phyloP scores from a whole-genome alignment of 441 rosid species.

The Iberis amara region DNA sequence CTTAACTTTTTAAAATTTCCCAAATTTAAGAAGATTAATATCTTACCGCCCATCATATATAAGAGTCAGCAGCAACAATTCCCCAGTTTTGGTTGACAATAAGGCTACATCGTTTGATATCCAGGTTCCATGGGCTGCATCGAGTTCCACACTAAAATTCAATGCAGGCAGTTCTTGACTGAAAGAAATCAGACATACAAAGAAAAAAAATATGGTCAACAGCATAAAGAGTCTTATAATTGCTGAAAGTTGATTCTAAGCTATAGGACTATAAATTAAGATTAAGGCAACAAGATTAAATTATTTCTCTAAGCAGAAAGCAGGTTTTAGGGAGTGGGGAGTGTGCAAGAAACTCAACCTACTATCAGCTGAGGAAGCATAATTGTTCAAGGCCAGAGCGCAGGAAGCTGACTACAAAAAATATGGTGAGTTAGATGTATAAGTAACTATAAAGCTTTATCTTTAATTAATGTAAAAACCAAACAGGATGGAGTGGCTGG shows the following conservation, averaged over 20 bases:
- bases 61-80: conserved; percentile 75
- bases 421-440: conserved; percentile 23
- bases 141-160: conserved; percentile 83
- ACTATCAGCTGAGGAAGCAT: conserved; percentile 75
- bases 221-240: conserved; percentile 5
- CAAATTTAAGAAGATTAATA: conserved; percentile 17
- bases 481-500: conserved; percentile 22
- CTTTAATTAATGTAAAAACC: conserved; percentile 9
- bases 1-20: background rate
- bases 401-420: conserved; percentile 86
- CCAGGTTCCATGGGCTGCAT: conserved; percentile 92
- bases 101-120: conserved; percentile 75
- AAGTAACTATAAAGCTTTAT: conserved; percentile 2
- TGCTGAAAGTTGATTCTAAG: conserved; percentile 12
- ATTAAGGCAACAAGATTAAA: conserved; percentile 11
- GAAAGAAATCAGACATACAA: conserved; percentile 32
- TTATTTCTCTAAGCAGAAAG: conserved; percentile 5
- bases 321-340: conserved; percentile 11
- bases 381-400: conserved; percentile 78
- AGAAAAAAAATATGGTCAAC: conserved; percentile 22
- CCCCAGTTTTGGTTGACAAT: conserved; percentile 89
- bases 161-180: conserved; percentile 96
- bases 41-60: conserved; percentile 93
- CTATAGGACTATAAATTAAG: conserved; percentile 11
- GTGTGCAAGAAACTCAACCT: conserved; percentile 43